Conservation (phyloP, 306 rosid species). For the Malus fusca region DNA sequence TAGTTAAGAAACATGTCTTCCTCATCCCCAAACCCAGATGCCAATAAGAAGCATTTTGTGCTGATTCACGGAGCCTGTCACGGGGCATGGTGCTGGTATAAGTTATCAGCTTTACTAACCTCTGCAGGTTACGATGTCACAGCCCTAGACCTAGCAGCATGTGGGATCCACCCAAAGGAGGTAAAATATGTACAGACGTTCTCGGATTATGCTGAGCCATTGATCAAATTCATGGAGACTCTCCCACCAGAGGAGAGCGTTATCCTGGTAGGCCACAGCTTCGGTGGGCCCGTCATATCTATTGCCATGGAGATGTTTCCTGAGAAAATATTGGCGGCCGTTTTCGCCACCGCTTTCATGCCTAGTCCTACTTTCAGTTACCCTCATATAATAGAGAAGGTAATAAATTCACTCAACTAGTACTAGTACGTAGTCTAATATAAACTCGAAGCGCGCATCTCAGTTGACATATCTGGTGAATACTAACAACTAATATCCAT, state of each 20-base stretch:
- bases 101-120: slow-evolving; percentile 14
- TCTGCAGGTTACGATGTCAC: slow-evolving; percentile 33
- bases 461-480: background rate
- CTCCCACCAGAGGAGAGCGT: slow-evolving; percentile 24
- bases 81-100: slow-evolving; percentile 55
- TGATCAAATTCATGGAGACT: slow-evolving; percentile 26
- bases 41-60: slow-evolving; percentile 19
- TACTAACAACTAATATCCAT: background rate
- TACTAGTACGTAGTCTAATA: background rate
- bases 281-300: slow-evolving; percentile 29
- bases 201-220: slow-evolving; percentile 28
- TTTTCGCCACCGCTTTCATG: slow-evolving; percentile 29
- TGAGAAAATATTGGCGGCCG: slow-evolving; percentile 35
- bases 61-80: slow-evolving; percentile 36
- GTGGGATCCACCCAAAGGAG: slow-evolving; percentile 34
- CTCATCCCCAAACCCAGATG: background rate
- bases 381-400: background rate
- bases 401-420: background rate
- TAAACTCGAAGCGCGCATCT: background rate
- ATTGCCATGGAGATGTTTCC: slow-evolving; percentile 59
- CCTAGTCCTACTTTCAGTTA: slow-evolving; percentile 20
- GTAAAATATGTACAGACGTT: slow-evolving; percentile 8
- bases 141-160: slow-evolving; percentile 33
- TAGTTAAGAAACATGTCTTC: background rate
- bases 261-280: slow-evolving; percentile 43